These are phyloP conservation scores for Lentithecium fluviatile DNA, from an alignment of 495 filamentous ascomycete genomes.

Conservation along the genomic window DNA sequence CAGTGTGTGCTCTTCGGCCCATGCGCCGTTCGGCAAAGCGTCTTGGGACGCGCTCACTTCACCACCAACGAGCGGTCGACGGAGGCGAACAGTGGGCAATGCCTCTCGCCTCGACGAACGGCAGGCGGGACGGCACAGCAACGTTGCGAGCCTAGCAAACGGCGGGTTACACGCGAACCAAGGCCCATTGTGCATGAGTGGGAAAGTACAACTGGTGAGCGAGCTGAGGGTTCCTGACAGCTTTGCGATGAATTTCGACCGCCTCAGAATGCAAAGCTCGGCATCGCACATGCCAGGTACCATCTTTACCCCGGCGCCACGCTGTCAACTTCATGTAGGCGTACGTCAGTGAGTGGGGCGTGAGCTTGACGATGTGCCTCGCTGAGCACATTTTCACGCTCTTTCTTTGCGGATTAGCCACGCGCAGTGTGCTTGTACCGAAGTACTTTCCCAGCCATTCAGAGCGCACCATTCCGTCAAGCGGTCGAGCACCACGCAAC, in stretches of 20 bases:
- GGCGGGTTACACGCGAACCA: background rate
- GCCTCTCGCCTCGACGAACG: slow-evolving; percentile 4
- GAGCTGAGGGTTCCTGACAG: too few species aligned
- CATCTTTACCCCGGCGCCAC: background rate
- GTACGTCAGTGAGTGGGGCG: too few species aligned
- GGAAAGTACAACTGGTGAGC: too few species aligned
- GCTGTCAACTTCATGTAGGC: background rate
- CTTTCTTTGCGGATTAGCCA: too few species aligned
- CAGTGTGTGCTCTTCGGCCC: background rate
- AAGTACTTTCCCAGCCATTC: background rate
- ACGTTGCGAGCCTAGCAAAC: background rate
- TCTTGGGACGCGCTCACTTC: background rate
- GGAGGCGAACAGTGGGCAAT: background rate
- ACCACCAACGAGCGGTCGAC: background rate
- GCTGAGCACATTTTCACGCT: slow-evolving; percentile 5
- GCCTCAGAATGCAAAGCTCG: too few species aligned
- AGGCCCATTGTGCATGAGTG: background rate
- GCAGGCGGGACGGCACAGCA: slow-evolving; percentile 17
- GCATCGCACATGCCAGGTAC: too few species aligned
- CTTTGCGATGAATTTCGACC: too few species aligned
- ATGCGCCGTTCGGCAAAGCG: background rate
- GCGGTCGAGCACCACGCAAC: slow-evolving; percentile 22
- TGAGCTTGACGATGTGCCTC: background rate
- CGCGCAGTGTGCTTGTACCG: too few species aligned
- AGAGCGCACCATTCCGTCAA: background rate